phyloP scores from a whole-genome alignment of 2,329 filamentous ascomycete genomes.

The Rosellinia necatrix region DNA sequence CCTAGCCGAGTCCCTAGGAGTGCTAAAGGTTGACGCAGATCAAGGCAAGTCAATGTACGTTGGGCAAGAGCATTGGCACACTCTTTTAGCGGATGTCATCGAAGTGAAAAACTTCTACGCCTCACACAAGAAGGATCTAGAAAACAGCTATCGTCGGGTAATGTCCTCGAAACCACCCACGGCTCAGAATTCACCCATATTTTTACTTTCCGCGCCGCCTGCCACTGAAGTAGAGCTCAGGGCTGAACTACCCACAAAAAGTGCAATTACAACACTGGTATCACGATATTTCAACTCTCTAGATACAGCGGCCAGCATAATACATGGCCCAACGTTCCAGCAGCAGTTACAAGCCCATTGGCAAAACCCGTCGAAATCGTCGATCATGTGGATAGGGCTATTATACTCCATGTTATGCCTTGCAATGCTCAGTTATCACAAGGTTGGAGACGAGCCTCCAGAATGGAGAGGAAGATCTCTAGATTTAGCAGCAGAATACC shows the following conservation, averaged over 20 bases:
- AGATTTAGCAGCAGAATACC: constrained; percentile 67
- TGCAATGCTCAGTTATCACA: constrained; percentile 78
- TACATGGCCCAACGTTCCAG: constrained; percentile 85
- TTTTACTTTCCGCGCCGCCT: constrained; percentile 76
- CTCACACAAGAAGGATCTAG: constrained; percentile 85
- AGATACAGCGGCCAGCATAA: constrained; percentile 71
- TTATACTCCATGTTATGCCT: constrained; percentile 78
- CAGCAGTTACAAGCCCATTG: constrained; percentile 69
- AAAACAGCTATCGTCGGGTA: constrained; percentile 78
- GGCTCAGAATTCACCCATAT: constrained; percentile 69
- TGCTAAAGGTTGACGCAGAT: constrained; percentile 78
- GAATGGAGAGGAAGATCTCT: constrained; percentile 73
- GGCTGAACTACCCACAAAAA: constrained; percentile 77
- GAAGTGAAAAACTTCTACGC: constrained; percentile 93
- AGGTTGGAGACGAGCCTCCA: constrained; percentile 77
- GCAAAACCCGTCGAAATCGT: constrained; percentile 72
- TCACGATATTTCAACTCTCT: constrained; percentile 88
- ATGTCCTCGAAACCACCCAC: constrained; percentile 67
- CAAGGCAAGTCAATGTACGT: constrained; percentile 81
- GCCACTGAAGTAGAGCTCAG: constrained; percentile 78
- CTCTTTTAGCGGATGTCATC: constrained; percentile 78
- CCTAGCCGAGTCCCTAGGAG: constrained; percentile 73
- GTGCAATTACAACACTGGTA: constrained; percentile 82
- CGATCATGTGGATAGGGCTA: constrained; percentile 78
- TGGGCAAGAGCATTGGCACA: constrained; percentile 83